These are phyloP conservation scores for Talaromyces sp. DNA, from an alignment of 2,329 filamentous ascomycete genomes.

Conservation along the genomic window DNA sequence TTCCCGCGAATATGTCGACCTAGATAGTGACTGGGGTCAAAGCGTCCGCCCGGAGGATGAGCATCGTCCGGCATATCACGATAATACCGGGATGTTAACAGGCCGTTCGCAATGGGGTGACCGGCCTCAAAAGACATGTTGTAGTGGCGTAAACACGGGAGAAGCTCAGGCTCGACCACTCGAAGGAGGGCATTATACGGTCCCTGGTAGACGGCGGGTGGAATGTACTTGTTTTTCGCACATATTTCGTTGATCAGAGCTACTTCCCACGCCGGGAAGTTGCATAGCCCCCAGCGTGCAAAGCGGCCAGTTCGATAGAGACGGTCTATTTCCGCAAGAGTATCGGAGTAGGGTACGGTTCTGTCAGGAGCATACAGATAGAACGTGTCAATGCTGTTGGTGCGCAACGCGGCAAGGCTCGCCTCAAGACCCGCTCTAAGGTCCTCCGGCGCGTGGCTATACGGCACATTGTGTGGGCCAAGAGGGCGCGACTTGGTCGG, in stretches of 20 bases:
- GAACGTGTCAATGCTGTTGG: slow-evolving; percentile 45
- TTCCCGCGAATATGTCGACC: slow-evolving; percentile 23
- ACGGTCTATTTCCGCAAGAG: neutral
- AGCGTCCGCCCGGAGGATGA: slow-evolving; percentile 36
- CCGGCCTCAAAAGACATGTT: slow-evolving; percentile 42
- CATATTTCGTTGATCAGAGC: neutral
- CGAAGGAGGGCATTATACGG: slow-evolving; percentile 41
- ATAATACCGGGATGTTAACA: slow-evolving; percentile 41
- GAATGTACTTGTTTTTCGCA: neutral
- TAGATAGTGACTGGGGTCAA: slow-evolving; percentile 40
- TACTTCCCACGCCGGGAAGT: neutral
- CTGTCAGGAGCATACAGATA: slow-evolving; percentile 52
- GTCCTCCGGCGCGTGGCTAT: slow-evolving; percentile 29
- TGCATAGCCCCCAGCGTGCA: neutral
- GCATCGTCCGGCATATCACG: slow-evolving; percentile 22
- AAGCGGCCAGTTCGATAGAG: neutral
- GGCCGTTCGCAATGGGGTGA: slow-evolving; percentile 46
- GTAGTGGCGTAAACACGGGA: slow-evolving; percentile 43
- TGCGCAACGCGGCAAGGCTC: slow-evolving; percentile 39
- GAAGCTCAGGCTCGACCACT: slow-evolving; percentile 39
- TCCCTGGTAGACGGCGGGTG: slow-evolving; percentile 48
- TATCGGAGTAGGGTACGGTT: neutral
- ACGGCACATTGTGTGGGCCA: slow-evolving; percentile 20
- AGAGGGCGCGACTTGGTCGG: slow-evolving; percentile 24
- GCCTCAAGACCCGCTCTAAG: slow-evolving; percentile 33